Conservation (phyloP, 2,329 filamentous ascomycete species). For the Cladosporium cucumerinum region DNA sequence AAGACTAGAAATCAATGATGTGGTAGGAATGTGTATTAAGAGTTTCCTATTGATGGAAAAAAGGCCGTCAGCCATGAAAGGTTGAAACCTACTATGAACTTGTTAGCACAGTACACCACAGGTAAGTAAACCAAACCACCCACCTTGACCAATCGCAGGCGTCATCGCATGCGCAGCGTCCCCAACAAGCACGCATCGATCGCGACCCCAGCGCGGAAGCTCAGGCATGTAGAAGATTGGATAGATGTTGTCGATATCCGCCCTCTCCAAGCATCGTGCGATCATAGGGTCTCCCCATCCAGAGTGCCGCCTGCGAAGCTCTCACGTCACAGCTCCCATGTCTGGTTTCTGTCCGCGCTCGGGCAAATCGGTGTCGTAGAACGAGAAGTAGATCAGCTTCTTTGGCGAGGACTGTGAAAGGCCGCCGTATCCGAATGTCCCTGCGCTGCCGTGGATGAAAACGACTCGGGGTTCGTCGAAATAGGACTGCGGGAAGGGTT, state of each 20-base stretch:
- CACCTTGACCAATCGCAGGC: conserved; percentile 24
- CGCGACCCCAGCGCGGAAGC: conserved; percentile 41
- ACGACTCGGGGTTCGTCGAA: conserved; percentile 36
- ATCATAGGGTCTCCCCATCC: conserved; percentile 46
- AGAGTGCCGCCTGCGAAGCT: conserved; percentile 42
- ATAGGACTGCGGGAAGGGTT: conserved; percentile 32
- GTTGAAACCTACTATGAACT: neutral
- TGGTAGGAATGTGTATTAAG: neutral
- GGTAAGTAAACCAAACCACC: neutral
- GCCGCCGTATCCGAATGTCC: conserved; percentile 49
- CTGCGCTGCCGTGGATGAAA: conserved; percentile 46
- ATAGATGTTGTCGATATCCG: conserved; percentile 30
- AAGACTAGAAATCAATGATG: neutral
- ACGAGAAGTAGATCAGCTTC: conserved; percentile 19
- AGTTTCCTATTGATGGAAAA: neutral
- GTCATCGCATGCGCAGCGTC: conserved; percentile 41
- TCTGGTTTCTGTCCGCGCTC: conserved; percentile 4
- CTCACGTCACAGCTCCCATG: conserved; percentile 28
- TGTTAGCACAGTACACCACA: neutral
- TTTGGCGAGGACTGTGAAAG: conserved; percentile 8
- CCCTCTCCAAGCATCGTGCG: conserved; percentile 36
- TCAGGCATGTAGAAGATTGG: conserved; percentile 46
- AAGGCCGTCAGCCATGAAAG: neutral
- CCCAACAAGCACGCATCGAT: conserved; percentile 33
- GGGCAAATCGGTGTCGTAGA: conserved; percentile 14